Percentiles rank a stretch among this genome's conserved stretches.
These are phyloP conservation scores for Tanacetum coccineum DNA, from an alignment of 129 eudicot species.

Conservation along the genomic window DNA sequence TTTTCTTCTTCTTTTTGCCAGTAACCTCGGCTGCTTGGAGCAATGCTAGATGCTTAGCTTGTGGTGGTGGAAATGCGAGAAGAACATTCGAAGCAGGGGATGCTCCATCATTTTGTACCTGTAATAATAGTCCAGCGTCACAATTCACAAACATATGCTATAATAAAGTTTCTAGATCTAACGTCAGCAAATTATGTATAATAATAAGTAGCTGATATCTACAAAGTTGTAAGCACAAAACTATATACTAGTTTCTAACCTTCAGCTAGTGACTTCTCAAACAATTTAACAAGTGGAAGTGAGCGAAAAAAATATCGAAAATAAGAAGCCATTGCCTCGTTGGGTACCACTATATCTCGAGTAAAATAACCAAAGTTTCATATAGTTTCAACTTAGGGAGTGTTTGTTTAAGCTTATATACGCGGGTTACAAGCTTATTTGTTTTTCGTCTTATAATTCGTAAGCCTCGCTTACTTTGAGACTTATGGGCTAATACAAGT, in stretches of 20 bases:
- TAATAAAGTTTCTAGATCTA: slow-evolving; percentile 5
- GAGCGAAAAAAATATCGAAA: too few species aligned
- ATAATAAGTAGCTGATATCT: slow-evolving; percentile 14
- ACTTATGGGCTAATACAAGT: too few species aligned
- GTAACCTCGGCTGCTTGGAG: slow-evolving; percentile 58
- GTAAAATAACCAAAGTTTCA: too few species aligned
- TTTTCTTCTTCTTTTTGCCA: slow-evolving; percentile 88
- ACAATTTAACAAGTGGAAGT: neutral
- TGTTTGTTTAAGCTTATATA: too few species aligned
- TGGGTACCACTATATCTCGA: too few species aligned
- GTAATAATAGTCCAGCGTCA: slow-evolving; percentile 11
- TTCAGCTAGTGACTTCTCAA: neutral
- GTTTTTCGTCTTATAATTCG: too few species aligned
- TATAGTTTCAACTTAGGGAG: too few species aligned
- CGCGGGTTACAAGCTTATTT: too few species aligned
- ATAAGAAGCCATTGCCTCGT: too few species aligned
- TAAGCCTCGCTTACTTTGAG: too few species aligned
- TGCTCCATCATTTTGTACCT: slow-evolving; percentile 80
- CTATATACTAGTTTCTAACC: neutral
- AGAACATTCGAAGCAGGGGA: slow-evolving; percentile 66
- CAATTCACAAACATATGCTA: neutral
- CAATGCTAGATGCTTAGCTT: slow-evolving; percentile 66
- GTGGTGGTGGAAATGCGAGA: slow-evolving; percentile 71
- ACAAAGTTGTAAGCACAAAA: neutral
- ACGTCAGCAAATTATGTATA: too few species aligned